These are phyloP conservation scores for Fomitopsis serialis DNA, from an alignment of 768 basidiomycete species.

Conservation along the genomic window DNA sequence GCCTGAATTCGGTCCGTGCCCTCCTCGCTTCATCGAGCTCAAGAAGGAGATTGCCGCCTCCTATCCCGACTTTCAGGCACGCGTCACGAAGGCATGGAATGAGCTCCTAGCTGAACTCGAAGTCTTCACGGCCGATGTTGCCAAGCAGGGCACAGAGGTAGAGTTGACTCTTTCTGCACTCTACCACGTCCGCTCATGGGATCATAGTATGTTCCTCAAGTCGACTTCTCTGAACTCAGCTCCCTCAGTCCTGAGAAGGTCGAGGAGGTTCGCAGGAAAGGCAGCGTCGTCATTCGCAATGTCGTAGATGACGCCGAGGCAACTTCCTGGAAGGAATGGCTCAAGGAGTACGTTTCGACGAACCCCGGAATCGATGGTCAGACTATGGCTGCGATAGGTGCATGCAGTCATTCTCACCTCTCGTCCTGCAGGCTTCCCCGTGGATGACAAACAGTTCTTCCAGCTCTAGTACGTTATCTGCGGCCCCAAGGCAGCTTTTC, in stretches of 20 bases:
- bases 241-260: slow-evolving; percentile 41
- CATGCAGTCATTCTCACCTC: neutral
- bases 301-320: slow-evolving; percentile 56
- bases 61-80: slow-evolving; percentile 47
- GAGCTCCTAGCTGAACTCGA: slow-evolving; percentile 52
- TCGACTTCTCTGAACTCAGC: slow-evolving; percentile 50
- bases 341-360: slow-evolving; percentile 49
- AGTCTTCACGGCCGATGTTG: slow-evolving; percentile 38
- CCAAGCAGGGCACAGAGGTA: slow-evolving; percentile 44
- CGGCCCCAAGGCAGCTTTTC: neutral
- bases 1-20: slow-evolving; percentile 23
- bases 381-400: slow-evolving; percentile 1
- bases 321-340: slow-evolving; percentile 47
- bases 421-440: slow-evolving; percentile 44
- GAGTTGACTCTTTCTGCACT: slow-evolving; percentile 12
- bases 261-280: slow-evolving; percentile 45
- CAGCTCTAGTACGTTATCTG: slow-evolving; percentile 52
- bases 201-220: slow-evolving; percentile 53
- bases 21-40: slow-evolving; percentile 50
- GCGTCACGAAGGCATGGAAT: slow-evolving; percentile 49
- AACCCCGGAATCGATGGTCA: slow-evolving; percentile 55
- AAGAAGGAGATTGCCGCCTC: slow-evolving; percentile 51
- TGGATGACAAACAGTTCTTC: slow-evolving; percentile 65
- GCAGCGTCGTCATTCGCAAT: slow-evolving; percentile 56
- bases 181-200: neutral